These are phyloP conservation scores for Thelephora ganbajun DNA, from an alignment of 768 basidiomycete species.

Conservation along the genomic window DNA sequence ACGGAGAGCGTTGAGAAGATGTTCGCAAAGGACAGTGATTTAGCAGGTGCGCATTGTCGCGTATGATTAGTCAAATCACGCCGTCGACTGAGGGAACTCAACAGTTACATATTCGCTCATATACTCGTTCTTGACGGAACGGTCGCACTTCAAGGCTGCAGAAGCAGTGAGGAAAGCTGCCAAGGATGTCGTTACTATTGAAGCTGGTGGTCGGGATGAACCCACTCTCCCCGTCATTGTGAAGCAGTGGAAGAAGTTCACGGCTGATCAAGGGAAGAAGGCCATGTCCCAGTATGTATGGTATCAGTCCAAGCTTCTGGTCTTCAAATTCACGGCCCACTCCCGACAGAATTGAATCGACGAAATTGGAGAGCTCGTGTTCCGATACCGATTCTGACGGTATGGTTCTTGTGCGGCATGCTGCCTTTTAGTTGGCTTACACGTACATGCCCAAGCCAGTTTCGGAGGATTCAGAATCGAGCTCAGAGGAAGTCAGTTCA, in stretches of 20 bases:
- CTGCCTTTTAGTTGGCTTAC: background rate
- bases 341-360: no score
- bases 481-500: background rate
- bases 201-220: conserved; percentile 36
- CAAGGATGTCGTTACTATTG: conserved; percentile 43
- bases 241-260: conserved; percentile 40
- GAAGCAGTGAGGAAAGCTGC: conserved; percentile 63
- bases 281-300: conserved; percentile 14
- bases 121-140: conserved; percentile 55
- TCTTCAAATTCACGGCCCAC: no score
- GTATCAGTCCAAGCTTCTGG: background rate
- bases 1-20: no score
- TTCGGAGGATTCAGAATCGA: conserved; percentile 8
- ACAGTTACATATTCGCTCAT: conserved; percentile 67
- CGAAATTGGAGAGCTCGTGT: conserved; percentile 8
- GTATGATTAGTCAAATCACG: no score
- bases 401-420: conserved; percentile 4
- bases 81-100: no score
- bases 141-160: conserved; percentile 57
- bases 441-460: background rate
- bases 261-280: background rate
- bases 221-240: conserved; percentile 55
- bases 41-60: no score
- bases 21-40: no score
- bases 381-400: conserved; percentile 13